Evolutionary conservation across 192 early-diverging fungal species (phyloP), one percentile per base, ranked within the genome.

Genomic region (Dimargaris verticillata): DNA sequence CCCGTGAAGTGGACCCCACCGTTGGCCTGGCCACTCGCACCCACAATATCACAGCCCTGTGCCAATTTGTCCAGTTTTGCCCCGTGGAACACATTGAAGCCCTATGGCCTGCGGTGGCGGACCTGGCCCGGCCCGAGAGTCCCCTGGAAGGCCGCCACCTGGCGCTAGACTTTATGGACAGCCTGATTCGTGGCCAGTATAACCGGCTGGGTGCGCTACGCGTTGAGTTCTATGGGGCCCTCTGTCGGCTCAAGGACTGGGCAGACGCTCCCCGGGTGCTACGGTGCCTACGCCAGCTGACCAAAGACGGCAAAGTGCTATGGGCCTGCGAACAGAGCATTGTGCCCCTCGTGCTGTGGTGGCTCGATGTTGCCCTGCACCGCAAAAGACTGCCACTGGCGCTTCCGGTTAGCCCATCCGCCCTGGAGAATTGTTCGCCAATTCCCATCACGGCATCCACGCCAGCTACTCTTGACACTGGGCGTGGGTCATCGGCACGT

Each of bases 41-140:
- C 26, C 26, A n/a, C 25, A 41, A 59, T 33, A 59, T 59, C n/a
- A 20, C n/a, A 3, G 57, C 38, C 4, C 43, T 59, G 5, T 43
- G 57, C 57, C 41, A 43, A 2, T 59, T 44, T 44, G 42, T 59
- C 42, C 15, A 59, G 42, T 59, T 42, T n/a, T 38, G 42, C 15
- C 57, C 57, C n/a, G 57, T 59, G 41, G 57, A 59, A 22, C 57
- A 59, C 38, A 43, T 59, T 24, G 57, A 59, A 18, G 57, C 57
- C 20, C 11, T 59, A 18, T 59, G 57, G 57, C 43, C 42, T 28
- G 57, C 57, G 5, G 57, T 59, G 26, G 57, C 33, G 7, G 57
- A 59, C 43, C n/a, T 59, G 57, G 38, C 43, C 18, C 12, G n/a
- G 20, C 38, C 57, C 33, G 18, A 20, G 1, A 17, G n/a, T 0